Percentiles rank a stretch among this genome's conserved stretches.
Conservation (phyloP, 75 land plant species). For the Picea sitchensis region DNA sequence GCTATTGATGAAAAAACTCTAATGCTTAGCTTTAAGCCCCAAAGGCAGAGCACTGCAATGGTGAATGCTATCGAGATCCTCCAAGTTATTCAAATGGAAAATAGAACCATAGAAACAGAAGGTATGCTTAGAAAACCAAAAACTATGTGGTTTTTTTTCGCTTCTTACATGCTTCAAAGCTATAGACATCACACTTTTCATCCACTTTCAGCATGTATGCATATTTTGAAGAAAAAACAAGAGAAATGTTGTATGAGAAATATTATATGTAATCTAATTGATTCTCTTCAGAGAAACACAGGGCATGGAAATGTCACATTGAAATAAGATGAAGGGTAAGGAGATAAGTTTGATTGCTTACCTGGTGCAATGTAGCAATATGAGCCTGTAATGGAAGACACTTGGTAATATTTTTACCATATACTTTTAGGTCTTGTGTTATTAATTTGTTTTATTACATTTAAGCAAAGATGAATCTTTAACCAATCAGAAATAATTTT, state of each 20-base stretch:
- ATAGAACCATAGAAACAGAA: slow-evolving; percentile 47
- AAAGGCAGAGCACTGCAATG: slow-evolving; percentile 42
- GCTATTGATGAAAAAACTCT: slow-evolving; percentile 57
- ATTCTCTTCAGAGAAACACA: neutral
- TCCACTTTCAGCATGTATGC: slow-evolving; percentile 89
- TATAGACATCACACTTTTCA: slow-evolving; percentile 84
- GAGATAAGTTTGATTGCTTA: neutral
- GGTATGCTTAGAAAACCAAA: slow-evolving; percentile 22
- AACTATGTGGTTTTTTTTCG: neutral
- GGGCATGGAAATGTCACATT: neutral
- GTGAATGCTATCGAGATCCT: slow-evolving; percentile 86
- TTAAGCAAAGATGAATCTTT: too few relatives aligned
- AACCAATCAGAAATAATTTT: too few relatives aligned
- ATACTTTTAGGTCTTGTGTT: too few relatives aligned
- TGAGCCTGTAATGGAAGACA: slow-evolving; percentile 19
- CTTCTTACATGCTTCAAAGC: slow-evolving; percentile 49
- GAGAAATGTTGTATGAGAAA: neutral
- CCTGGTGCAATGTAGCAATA: slow-evolving; percentile 30
- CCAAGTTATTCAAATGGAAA: slow-evolving; percentile 58
- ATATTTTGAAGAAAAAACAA: slow-evolving; percentile 53
- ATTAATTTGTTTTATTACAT: too few relatives aligned
- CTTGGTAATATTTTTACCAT: too few relatives aligned
- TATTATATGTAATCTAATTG: neutral
- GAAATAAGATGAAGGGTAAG: neutral
- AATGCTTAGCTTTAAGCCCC: slow-evolving; percentile 45